Evolutionary conservation across 2,329 filamentous ascomycete genomes (phyloP).

Genomic region (Fusarium tupiense): DNA sequence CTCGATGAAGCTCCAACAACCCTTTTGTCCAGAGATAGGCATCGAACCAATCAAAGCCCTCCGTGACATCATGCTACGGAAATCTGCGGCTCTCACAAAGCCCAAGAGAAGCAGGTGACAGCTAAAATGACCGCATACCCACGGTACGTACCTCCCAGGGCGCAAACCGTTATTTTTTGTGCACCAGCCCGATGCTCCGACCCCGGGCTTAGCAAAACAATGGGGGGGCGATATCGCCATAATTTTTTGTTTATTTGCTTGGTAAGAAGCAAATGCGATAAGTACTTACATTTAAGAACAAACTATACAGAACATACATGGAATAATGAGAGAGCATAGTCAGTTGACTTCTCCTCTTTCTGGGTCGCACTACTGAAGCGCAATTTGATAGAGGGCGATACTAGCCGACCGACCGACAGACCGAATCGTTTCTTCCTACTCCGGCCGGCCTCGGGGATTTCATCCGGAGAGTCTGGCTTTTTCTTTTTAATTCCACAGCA

Average conservation of each 20-base stretch:
- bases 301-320: background rate
- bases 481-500: conserved; percentile 5
- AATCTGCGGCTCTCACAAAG: conserved; percentile 37
- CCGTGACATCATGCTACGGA: conserved; percentile 38
- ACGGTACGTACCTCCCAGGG: conserved; percentile 14
- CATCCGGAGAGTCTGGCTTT: conserved; percentile 15
- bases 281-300: background rate
- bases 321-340: background rate
- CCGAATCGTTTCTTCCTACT: conserved; percentile 23
- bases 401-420: conserved; percentile 41
- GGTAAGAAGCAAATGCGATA: conserved; percentile 8
- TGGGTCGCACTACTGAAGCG: background rate
- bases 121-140: conserved; percentile 22
- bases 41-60: conserved; percentile 27
- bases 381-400: conserved; percentile 29
- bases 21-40: conserved; percentile 12
- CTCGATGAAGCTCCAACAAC: conserved; percentile 6
- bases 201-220: conserved; percentile 17
- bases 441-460: conserved; percentile 38
- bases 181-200: conserved; percentile 38
- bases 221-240: conserved; percentile 24
- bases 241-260: conserved; percentile 9
- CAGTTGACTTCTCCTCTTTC: background rate
- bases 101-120: background rate
- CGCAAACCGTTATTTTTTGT: background rate